These are phyloP conservation scores for Fusarium tuaranense DNA, from an alignment of 2,329 filamentous ascomycete genomes.

Conservation along the genomic window DNA sequence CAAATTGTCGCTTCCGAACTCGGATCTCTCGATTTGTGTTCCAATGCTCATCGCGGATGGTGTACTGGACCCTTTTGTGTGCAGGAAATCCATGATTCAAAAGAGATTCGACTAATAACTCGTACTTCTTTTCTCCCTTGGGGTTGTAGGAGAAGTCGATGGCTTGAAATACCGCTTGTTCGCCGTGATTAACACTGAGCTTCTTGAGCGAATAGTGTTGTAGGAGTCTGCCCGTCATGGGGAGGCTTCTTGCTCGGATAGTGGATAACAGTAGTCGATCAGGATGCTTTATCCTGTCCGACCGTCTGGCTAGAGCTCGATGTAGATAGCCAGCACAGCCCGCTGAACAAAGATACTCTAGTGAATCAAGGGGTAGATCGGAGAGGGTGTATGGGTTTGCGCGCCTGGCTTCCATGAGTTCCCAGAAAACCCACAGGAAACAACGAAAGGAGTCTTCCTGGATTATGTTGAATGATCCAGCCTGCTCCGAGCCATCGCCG, in stretches of 20 bases:
- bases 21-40: not conserved
- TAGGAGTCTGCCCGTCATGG: not conserved
- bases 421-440: not conserved
- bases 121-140: not conserved
- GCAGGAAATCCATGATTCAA: not conserved
- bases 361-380: not conserved
- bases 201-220: not conserved
- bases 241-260: not conserved
- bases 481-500: not conserved
- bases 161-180: not conserved
- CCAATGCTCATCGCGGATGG: constrained; percentile 1
- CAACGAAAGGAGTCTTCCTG: not conserved
- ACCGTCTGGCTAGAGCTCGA: not conserved
- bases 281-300: not conserved
- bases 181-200: not conserved
- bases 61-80: not conserved
- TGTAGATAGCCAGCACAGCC: not conserved
- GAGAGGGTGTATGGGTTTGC: not conserved
- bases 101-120: not conserved
- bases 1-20: not conserved
- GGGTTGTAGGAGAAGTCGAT: not conserved
- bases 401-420: not conserved
- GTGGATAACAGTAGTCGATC: not conserved
- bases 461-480: not conserved
- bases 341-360: not conserved